Percentiles rank a stretch among this genome's conserved stretches.
Conservation (phyloP, 371 early-diverging fungal species). For the Mucor sp. region DNA sequence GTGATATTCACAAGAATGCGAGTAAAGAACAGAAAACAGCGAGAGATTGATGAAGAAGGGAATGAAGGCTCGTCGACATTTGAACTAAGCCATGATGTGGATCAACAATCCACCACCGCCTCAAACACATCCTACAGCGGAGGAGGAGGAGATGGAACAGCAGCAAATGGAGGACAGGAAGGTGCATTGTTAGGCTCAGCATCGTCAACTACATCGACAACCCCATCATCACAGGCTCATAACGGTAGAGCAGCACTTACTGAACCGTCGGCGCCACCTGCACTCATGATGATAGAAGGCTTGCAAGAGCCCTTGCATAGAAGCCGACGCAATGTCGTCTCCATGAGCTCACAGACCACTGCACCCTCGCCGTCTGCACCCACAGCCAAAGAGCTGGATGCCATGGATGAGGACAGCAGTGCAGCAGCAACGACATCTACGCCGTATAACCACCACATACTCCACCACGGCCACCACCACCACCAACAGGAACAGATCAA, state of each 20-base stretch:
- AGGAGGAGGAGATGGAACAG: not conserved
- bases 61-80: conserved; percentile 17
- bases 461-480: conserved; percentile 3
- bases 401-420: conserved; percentile 15
- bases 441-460: not conserved
- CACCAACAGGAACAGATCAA: not conserved
- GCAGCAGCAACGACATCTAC: not conserved
- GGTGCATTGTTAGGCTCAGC: not conserved
- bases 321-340: conserved; percentile 5
- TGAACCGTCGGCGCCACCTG: conserved; percentile 30
- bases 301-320: not conserved
- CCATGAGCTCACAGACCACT: conserved; percentile 22
- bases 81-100: conserved; percentile 12
- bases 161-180: not conserved
- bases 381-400: conserved; percentile 34
- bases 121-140: not conserved
- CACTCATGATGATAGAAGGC: not conserved
- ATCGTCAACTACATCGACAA: not conserved
- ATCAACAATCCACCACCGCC: not conserved
- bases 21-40: conserved; percentile 15
- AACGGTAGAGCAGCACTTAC: conserved; percentile 6
- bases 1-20: conserved; percentile 28
- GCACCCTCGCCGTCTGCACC: conserved; percentile 36
- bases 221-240: not conserved
- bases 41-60: conserved; percentile 15